Evolutionary conservation across 2,329 filamentous ascomycete species (phyloP), one percentile per base, ranked within the genome.

Genomic region (Pezicula carpinea): DNA sequence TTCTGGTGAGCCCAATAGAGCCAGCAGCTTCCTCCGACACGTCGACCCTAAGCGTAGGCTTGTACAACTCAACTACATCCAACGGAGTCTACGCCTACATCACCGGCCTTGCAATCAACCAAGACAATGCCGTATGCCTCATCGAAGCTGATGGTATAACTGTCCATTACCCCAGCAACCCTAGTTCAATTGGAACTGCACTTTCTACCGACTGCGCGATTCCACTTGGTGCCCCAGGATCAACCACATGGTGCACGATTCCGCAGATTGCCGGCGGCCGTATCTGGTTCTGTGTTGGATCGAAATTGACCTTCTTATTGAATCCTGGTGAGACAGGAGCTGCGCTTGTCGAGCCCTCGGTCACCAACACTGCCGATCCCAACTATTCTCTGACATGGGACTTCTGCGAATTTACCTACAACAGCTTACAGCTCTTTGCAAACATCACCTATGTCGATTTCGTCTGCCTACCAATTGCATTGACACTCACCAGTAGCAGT

Each of bases 381-480:
- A 87, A 86, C 62, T 80, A 81, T 60, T 68, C 75, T 31, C 66
- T 76, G 39, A 66, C 72, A 49, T 88, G 83, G 83, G 76, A 74
- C 22, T 88, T 87, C 60, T 80, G 75, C 67, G 84, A 88, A 65
- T 82, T 86, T 57, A 85, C 82, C 14, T 85, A 76, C 66, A 85
- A 85, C 64, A 57, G 65, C 31, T 59, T 63, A 26, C 73, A 85
- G 63, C 66, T 87, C 5, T 87, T 79, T 59, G 80, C 78, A 56
- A 87, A 87, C 56, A 82, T 91, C 57, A 80, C 75, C 52, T 84
- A 85, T 62, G 87, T 91, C 44, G 87, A 91, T 69, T 91, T 91
- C 65, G 77, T 89, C 51, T 70, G 71, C 56, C 62, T 85, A 55
- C 82, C 84, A n/a, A 74, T 85, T 43, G 74, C 77, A 1, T 64